Percentiles rank a stretch among this genome's conserved stretches.
Evolutionary conservation across 1,284 basidiomycete species (phyloP).

Genomic region (Ustilago sp.): DNA sequence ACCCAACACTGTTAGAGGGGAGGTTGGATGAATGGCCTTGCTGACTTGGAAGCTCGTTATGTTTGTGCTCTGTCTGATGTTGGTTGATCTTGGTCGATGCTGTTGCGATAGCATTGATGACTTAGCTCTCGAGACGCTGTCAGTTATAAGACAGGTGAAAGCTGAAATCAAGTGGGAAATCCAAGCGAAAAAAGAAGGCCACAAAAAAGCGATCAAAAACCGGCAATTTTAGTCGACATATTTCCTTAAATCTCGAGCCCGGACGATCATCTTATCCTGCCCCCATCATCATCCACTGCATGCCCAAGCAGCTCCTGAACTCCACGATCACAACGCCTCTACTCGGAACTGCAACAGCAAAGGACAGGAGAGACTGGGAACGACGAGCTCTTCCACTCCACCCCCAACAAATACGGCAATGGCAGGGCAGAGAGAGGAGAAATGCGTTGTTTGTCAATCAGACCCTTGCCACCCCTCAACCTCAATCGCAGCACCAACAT

Average conservation of each 20-base stretch:
- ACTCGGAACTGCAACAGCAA: no score
- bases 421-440: background rate
- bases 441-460: constrained; percentile 26
- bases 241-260: background rate
- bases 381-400: no score
- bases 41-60: background rate
- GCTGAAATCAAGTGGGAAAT: background rate
- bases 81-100: no score
- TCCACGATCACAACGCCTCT: no score
- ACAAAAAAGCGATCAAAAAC: background rate
- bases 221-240: background rate
- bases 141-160: no score
- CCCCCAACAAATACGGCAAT: background rate
- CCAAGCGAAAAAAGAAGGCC: background rate
- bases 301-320: no score
- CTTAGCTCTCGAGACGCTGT: no score
- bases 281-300: background rate
- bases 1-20: background rate
- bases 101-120: no score
- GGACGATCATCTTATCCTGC: background rate
- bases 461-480: background rate
- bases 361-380: no score
- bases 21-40: background rate
- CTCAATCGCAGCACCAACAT: background rate
- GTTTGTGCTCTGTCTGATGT: background rate